These are phyloP conservation scores for Immersiporthe knoxdaviesiana DNA, from an alignment of 2,329 filamentous ascomycete species.

Conservation along the genomic window DNA sequence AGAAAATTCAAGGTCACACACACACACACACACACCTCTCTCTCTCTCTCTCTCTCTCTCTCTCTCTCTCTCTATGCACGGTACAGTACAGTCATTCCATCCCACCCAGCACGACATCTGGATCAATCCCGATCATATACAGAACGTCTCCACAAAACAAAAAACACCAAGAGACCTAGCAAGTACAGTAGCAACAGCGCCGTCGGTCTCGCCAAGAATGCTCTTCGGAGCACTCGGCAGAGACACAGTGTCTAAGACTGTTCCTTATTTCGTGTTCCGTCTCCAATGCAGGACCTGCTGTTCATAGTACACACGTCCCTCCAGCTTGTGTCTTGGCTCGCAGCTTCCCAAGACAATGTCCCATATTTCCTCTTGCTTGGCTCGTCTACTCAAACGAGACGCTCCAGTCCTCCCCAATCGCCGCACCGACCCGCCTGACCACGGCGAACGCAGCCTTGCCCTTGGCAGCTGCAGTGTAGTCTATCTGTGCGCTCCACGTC, in stretches of 20 bases:
- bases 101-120: background rate
- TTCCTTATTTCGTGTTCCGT: background rate
- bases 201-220: background rate
- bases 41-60: too few species aligned
- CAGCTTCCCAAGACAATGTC: background rate
- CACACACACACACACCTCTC: too few species aligned
- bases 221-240: background rate
- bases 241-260: constrained; percentile 9
- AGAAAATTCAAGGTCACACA: background rate
- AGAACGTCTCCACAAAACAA: background rate
- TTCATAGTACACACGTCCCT: constrained; percentile 11
- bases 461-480: constrained; percentile 57
- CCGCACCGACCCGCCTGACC: constrained; percentile 54
- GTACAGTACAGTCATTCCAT: background rate
- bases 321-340: constrained; percentile 5
- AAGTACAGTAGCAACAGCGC: background rate
- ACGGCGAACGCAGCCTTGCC: constrained; percentile 56
- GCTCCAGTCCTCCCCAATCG: constrained; percentile 59
- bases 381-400: constrained; percentile 40
- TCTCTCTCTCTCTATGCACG: background rate
- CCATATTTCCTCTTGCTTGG: background rate
- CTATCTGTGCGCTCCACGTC: constrained; percentile 61
- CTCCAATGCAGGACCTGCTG: background rate
- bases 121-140: constrained; percentile 8
- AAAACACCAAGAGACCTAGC: background rate